A percentile compares a stretch with the other conserved stretches of the same genome.
These are phyloP conservation scores for Citrus sp. DNA, from an alignment of 345 rosid species.

Conservation along the genomic window DNA sequence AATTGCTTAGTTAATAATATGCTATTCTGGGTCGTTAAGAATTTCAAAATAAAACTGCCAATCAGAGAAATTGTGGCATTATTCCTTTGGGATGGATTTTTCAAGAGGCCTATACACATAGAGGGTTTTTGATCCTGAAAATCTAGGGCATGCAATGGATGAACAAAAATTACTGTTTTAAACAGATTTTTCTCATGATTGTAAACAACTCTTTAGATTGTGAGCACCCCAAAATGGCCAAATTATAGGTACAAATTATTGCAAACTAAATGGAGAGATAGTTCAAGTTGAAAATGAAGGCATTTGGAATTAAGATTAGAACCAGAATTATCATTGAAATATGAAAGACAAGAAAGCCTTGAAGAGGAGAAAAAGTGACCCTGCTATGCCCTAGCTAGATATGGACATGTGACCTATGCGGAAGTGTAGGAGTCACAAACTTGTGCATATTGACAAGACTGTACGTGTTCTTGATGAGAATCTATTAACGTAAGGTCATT, in stretches of 20 bases:
- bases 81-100: not conserved
- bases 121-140: not conserved
- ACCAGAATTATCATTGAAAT: not conserved
- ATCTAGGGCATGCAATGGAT: not conserved
- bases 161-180: not conserved
- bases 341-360: not conserved
- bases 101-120: constrained; percentile 3
- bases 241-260: not conserved
- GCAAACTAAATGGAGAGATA: not conserved
- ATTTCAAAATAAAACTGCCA: constrained; percentile 4
- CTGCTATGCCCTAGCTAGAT: not conserved
- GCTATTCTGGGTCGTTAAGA: constrained; percentile 1
- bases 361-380: not conserved
- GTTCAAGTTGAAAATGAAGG: not conserved
- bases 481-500: too few relatives aligned
- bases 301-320: not conserved
- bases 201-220: not conserved
- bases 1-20: not conserved
- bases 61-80: not conserved
- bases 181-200: not conserved
- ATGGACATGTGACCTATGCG: not conserved
- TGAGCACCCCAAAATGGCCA: not conserved
- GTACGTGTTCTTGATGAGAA: not conserved
- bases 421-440: not conserved
- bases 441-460: not conserved